phyloP scores from a whole-genome alignment of 805 yeast species.

The Candida adriatica region DNA sequence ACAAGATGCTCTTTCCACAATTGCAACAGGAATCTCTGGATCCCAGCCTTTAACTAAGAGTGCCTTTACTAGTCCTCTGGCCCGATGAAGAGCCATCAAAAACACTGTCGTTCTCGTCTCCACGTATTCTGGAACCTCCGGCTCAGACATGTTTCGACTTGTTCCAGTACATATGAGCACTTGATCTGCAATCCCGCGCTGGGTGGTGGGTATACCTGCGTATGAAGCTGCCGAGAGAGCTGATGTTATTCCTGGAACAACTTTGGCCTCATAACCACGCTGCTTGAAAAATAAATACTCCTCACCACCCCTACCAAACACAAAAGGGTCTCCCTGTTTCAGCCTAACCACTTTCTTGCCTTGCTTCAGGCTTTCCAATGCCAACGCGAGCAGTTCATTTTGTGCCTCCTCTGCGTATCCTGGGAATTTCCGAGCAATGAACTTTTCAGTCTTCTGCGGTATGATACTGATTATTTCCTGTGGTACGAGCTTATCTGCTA shows the following conservation, averaged over 20 bases:
- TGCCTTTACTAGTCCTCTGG: conserved; percentile 40
- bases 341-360: conserved; percentile 82
- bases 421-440: conserved; percentile 90
- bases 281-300: conserved; percentile 64
- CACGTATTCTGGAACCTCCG: conserved; percentile 69
- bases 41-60: conserved; percentile 61
- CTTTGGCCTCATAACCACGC: conserved; percentile 66
- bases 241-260: conserved; percentile 84
- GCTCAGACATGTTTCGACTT: conserved; percentile 79
- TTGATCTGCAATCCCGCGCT: conserved; percentile 87
- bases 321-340: conserved; percentile 96
- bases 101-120: conserved; percentile 75
- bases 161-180: conserved; percentile 92
- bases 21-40: conserved; percentile 65
- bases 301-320: conserved; percentile 95
- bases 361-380: conserved; percentile 51
- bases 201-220: conserved; percentile 85
- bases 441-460: conserved; percentile 65
- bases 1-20: conserved; percentile 90
- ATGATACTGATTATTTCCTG: conserved; percentile 75
- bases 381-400: conserved; percentile 68
- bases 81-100: conserved; percentile 83
- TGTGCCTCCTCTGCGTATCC: conserved; percentile 96
- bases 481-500: conserved; percentile 92
- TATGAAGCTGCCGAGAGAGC: conserved; percentile 83